Percentiles rank a stretch among this genome's conserved stretches.
Conservation (phyloP, 371 early-diverging fungal species). For the Mucor racemosus region DNA sequence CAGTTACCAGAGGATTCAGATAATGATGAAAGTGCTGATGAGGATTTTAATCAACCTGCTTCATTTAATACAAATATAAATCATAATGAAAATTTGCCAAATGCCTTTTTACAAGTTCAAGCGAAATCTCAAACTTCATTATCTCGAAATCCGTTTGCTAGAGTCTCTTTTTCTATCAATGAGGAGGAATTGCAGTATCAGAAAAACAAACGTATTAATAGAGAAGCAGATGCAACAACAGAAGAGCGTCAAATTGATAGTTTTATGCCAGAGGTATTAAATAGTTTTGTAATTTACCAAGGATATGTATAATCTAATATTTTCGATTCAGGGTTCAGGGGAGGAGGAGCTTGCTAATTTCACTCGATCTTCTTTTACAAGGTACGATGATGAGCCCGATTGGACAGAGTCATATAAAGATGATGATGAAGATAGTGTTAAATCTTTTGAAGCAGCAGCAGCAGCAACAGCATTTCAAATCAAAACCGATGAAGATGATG, state of each 20-base stretch:
- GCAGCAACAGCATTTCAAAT: not conserved
- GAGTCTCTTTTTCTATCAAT: constrained; percentile 6
- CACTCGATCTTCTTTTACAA: constrained; percentile 4
- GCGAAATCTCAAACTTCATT: not conserved
- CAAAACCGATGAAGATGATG: not conserved
- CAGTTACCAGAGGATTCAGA: constrained; percentile 32
- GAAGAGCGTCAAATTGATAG: not conserved
- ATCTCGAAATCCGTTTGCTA: constrained; percentile 25
- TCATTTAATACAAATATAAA: not conserved
- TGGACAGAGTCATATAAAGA: constrained; percentile 32
- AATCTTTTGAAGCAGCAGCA: not conserved
- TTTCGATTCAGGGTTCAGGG: not conserved
- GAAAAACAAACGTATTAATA: no score
- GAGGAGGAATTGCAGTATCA: not conserved
- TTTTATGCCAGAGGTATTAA: not conserved
- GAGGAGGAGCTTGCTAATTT: constrained; percentile 18
- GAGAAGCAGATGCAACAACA: not conserved
- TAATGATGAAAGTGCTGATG: constrained; percentile 8
- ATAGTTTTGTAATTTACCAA: not conserved
- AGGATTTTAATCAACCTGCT: constrained; percentile 7
- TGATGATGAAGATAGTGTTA: not conserved
- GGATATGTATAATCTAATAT: not conserved
- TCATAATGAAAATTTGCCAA: not conserved
- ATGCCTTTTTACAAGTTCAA: constrained; percentile 4
- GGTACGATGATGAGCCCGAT: constrained; percentile 29